Base-by-base conservation (phyloP, 179 eudicot genomes). In the Corrigiola litoralis region DNA sequence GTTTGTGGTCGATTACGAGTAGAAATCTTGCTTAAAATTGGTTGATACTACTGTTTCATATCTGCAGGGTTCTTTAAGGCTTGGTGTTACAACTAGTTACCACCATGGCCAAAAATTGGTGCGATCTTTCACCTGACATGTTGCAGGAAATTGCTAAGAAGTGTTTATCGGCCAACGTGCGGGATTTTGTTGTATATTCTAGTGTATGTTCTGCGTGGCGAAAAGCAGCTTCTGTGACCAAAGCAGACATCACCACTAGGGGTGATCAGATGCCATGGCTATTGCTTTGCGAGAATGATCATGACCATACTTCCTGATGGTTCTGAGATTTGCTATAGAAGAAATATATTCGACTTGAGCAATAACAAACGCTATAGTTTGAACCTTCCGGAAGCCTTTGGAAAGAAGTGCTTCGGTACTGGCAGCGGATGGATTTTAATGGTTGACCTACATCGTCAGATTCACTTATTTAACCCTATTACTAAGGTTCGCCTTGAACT, bases 381-480 rank as follows among this genome's bases (percentile, higher is more conserved):
- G 5, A 42, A 31, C 52, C 47, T 40, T 28, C 20, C 65, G 9
- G 31, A 61, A 17, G 20, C 37, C 16, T 44, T 16, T 0, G 47
- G 20, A 8, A 44, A 4, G 25, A 61, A 13, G 32, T 61, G 65
- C 32, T 61, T 25, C 12, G 51, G 65, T 44, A 61, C 52, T 8
- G 52, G 65, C 12, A 59, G 52, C 27, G 65, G 47, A 42, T 61
- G 65, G 52, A 61, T 61, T 13, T 5, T 61, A 25, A 42, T 25
- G 0, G n/a, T 44, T 32, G 37, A 38, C 25, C 52, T 61, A 1
- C 51, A 61, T 28, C 37, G 38, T n/a, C 3, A 44, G 6, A 41
- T 60, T 42, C 38, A 42, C 4, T 42, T 60, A 44, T 21, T 60
- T 40, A 42, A 60, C 42, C 33, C 23, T 0, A 28, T 14, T 11